phyloP scores from a whole-genome alignment of 805 yeast species.

The Sporopachydermia lactativora region DNA sequence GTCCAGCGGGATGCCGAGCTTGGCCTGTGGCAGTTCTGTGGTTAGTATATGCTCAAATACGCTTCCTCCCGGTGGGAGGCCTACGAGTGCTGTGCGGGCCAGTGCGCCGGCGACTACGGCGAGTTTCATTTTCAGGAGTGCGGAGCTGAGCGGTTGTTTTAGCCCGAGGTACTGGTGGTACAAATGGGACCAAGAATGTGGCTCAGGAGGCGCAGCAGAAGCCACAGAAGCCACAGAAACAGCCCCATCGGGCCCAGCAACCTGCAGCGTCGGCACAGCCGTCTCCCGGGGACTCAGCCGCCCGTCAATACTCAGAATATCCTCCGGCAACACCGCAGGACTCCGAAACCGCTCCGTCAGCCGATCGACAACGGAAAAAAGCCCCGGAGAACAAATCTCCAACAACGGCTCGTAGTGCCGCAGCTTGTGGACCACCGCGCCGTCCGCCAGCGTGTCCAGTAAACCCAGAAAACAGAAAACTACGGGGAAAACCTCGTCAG shows the following conservation, averaged over 20 bases:
- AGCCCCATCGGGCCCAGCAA: too few relatives aligned
- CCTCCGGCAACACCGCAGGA: too few relatives aligned
- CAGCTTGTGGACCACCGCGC: conserved; percentile 4
- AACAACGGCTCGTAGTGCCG: not conserved
- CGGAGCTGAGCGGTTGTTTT: not conserved
- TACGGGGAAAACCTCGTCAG: conserved; percentile 4
- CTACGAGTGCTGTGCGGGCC: not conserved
- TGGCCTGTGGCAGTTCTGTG: not conserved
- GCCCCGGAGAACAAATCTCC: not conserved
- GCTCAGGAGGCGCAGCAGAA: too few relatives aligned
- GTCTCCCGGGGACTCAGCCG: too few relatives aligned
- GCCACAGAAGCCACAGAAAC: too few relatives aligned
- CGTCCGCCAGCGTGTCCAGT: conserved; percentile 9
- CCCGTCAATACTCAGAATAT: too few relatives aligned
- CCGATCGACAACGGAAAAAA: not conserved
- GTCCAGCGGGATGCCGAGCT: conserved; percentile 8
- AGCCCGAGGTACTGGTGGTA: too few relatives aligned
- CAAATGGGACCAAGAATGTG: too few relatives aligned
- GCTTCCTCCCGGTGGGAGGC: not conserved
- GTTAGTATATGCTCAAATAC: not conserved
- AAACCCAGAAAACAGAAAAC: conserved; percentile 20
- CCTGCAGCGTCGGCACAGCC: too few relatives aligned
- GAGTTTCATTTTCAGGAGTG: not conserved
- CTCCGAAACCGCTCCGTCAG: not conserved
- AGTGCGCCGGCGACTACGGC: not conserved